phyloP scores from a whole-genome alignment of 306 rosid species.

The Mimosa pudica region DNA sequence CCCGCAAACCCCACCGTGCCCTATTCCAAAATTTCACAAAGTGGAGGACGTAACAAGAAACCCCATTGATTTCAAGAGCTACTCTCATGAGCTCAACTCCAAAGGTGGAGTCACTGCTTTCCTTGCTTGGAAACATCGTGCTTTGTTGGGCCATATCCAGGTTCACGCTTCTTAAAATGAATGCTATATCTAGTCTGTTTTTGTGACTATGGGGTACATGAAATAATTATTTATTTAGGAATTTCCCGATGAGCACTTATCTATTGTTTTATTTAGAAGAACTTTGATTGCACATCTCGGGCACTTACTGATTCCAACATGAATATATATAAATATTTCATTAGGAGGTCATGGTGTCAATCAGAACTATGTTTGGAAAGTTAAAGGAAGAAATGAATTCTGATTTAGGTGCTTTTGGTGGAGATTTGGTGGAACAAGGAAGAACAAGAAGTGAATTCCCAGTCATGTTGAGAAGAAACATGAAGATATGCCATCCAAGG shows the following conservation, averaged over 20 bases:
- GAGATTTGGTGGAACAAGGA: conserved; percentile 84
- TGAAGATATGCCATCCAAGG: conserved; percentile 12
- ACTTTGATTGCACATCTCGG: not conserved
- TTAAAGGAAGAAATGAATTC: conserved; percentile 82
- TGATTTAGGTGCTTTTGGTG: conserved; percentile 86
- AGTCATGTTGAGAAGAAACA: conserved; percentile 64
- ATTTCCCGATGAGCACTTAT: not conserved
- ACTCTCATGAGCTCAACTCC: conserved; percentile 95
- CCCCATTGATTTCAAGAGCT: conserved; percentile 78
- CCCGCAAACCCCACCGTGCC: no score
- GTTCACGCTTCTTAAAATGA: conserved; percentile 46
- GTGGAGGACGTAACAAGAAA: conserved; percentile 73
- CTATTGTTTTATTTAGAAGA: conserved; percentile 5
- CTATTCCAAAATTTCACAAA: no score
- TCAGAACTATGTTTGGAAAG: conserved; percentile 76
- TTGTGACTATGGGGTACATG: not conserved
- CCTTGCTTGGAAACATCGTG: conserved; percentile 79
- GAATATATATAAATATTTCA: conserved; percentile 19
- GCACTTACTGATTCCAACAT: not conserved
- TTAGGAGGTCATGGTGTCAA: conserved; percentile 79
- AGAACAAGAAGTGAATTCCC: conserved; percentile 77
- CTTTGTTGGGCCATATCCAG: conserved; percentile 70
- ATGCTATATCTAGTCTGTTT: not conserved
- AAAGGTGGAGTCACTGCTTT: conserved; percentile 87
- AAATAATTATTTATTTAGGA: not conserved